Conservation (phyloP, 2,329 filamentous ascomycete genomes). For the Talaromyces piceae region DNA sequence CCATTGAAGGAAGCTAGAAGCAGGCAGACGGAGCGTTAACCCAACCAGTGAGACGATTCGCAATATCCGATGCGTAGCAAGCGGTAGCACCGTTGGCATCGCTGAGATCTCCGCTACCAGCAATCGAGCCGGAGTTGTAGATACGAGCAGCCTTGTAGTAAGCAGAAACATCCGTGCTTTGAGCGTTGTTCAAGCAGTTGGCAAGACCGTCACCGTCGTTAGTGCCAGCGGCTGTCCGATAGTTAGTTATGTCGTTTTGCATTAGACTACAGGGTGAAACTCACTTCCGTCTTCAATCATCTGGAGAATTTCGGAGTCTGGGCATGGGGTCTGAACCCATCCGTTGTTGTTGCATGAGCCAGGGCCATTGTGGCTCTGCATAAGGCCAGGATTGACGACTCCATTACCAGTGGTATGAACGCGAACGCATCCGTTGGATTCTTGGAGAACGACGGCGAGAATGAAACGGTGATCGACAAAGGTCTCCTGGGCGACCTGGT, state of each 20-base stretch:
- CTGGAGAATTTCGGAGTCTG: constrained; percentile 20
- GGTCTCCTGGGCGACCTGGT: constrained; percentile 20
- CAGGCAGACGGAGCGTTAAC: constrained; percentile 14
- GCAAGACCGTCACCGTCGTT: constrained; percentile 28
- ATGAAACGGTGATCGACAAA: constrained; percentile 25
- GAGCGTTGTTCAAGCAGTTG: constrained; percentile 22
- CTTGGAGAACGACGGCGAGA: constrained; percentile 27
- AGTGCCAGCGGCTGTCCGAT: constrained; percentile 22
- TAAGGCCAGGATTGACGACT: constrained; percentile 20
- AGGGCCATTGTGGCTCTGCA: constrained; percentile 32
- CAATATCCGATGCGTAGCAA: constrained; percentile 47
- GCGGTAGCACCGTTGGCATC: constrained; percentile 34
- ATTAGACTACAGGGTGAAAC: not conserved
- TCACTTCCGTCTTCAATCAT: constrained; percentile 34
- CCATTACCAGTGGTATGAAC: constrained; percentile 15
- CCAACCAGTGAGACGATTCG: constrained; percentile 43
- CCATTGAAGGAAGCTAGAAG: not conserved
- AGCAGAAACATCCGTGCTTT: constrained; percentile 14
- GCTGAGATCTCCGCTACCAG: constrained; percentile 19
- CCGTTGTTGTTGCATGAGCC: constrained; percentile 28
- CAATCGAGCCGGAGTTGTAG: constrained; percentile 30
- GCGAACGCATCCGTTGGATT: constrained; percentile 21
- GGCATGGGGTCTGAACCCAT: constrained; percentile 19
- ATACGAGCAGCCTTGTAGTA: constrained; percentile 22
- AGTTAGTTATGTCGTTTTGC: constrained; percentile 6